phyloP scores from a whole-genome alignment of 2,329 filamentous ascomycete genomes.

The Periconia digitata region DNA sequence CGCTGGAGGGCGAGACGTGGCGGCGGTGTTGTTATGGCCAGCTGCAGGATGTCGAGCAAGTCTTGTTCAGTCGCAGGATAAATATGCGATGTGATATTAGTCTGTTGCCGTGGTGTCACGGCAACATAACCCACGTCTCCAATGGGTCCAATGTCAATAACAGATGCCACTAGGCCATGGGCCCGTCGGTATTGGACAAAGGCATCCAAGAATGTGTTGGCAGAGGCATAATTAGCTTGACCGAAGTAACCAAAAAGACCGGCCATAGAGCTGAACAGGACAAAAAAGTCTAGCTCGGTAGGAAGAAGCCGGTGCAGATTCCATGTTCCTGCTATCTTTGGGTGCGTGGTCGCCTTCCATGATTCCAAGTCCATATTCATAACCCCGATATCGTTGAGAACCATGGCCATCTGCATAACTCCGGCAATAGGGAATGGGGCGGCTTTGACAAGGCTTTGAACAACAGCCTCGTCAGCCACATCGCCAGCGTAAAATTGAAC shows the following conservation, averaged over 20 bases:
- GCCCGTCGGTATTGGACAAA: conserved; percentile 20
- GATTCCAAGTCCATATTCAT: conserved; percentile 10
- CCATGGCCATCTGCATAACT: conserved; percentile 20
- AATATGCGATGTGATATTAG: not conserved
- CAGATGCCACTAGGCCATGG: conserved; percentile 39
- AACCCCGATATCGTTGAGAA: conserved; percentile 10
- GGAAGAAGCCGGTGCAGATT: conserved; percentile 20
- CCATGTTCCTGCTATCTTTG: conserved; percentile 26
- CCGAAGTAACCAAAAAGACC: conserved; percentile 29
- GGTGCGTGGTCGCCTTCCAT: conserved; percentile 7
- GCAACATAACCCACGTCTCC: conserved; percentile 43
- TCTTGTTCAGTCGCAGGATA: not conserved
- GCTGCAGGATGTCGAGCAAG: not conserved
- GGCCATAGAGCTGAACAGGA: conserved; percentile 28
- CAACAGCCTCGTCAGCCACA: conserved; percentile 3
- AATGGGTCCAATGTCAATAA: conserved; percentile 56
- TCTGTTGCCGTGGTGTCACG: conserved; percentile 3
- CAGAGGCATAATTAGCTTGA: conserved; percentile 52
- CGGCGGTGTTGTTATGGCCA: not conserved
- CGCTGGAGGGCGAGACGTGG: no score
- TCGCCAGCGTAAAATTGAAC: conserved; percentile 7
- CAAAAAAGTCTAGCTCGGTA: conserved; percentile 27
- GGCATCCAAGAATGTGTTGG: conserved; percentile 41
- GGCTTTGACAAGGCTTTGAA: not conserved
- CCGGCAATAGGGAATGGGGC: conserved; percentile 4